Percentiles rank a stretch among this genome's conserved stretches.
These are phyloP conservation scores for Boletales sp. DNA, from an alignment of 768 basidiomycete genomes.

Conservation along the genomic window DNA sequence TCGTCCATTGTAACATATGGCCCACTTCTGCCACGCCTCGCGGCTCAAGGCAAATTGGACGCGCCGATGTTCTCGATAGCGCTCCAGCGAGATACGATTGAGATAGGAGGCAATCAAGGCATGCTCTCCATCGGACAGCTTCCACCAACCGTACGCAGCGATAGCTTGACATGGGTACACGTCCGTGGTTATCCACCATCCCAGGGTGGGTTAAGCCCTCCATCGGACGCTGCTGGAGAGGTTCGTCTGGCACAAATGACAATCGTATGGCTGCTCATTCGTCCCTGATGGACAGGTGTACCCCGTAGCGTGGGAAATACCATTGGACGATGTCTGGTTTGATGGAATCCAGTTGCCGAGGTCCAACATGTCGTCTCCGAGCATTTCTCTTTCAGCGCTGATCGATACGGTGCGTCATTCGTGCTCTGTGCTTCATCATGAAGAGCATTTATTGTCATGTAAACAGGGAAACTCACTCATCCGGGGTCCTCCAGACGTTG, in stretches of 20 bases:
- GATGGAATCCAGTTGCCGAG: slow-evolving; percentile 59
- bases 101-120: slow-evolving; percentile 67
- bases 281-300: slow-evolving; percentile 38
- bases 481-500: slow-evolving; percentile 67
- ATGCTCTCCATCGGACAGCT: slow-evolving; percentile 64
- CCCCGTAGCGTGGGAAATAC: slow-evolving; percentile 69
- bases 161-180: slow-evolving; percentile 61
- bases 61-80: slow-evolving; percentile 53
- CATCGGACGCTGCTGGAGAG: slow-evolving; percentile 57
- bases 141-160: slow-evolving; percentile 45
- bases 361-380: slow-evolving; percentile 46
- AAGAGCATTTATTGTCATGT: not conserved
- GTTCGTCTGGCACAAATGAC: slow-evolving; percentile 30
- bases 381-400: slow-evolving; percentile 57
- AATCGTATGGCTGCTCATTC: slow-evolving; percentile 2
- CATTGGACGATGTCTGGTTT: slow-evolving; percentile 67
- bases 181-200: slow-evolving; percentile 50
- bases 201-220: slow-evolving; percentile 54
- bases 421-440: not conserved
- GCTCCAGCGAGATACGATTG: slow-evolving; percentile 65
- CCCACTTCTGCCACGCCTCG: slow-evolving; percentile 47
- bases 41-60: slow-evolving; percentile 33
- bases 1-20: slow-evolving; percentile 40
- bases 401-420: slow-evolving; percentile 57
- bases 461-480: slow-evolving; percentile 71